Evolutionary conservation across 208 protist genomes (phyloP), one percentile per base, ranked within the genome.

Genomic region (Trypanosoma lewisi): DNA sequence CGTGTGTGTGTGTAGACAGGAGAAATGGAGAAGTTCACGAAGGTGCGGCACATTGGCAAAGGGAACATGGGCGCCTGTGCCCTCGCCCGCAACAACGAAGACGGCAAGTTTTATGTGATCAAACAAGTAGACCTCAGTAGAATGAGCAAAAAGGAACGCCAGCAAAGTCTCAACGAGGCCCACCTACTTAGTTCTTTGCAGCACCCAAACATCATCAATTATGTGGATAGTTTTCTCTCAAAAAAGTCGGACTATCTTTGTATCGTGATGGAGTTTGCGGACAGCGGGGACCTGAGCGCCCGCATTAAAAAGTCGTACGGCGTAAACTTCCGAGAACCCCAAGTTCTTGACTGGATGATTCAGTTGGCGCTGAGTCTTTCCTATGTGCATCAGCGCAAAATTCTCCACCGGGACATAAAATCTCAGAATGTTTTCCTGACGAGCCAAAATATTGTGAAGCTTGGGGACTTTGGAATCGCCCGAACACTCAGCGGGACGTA

Each of bases 401-500:
- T 98, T 30, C 68, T 98, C 4, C 95, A 98, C 64, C 82, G 95
- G 48, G 93, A 98, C 64, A 78, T 97, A 41, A 96, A 98, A 71
- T 88, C 93, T 34, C 95, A 98, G 67, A 97, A 97, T 65, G 83
- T 97, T 9, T 97, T 97, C 68, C 67, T 97, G 31, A 97, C 93
- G 9, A 81, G 67, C 53, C 78, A 94, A 51, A 83, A 86, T 39
- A 61, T 96, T 19, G 73, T 97, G 39, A 98, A 98, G 63, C 53
- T 98, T 6, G 95, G 95, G 21, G 95, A 98, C 75, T 98, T 97
- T 83, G 95, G 95, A n/a, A 97, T 98, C 56, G 78, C 93, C 1
- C 75, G 89, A 11, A 91, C 91, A 17, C 80, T 98, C 56, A 85
- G 75, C 51, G 87, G 77, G 60, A 92, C 85, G 17, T 96, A 93